These are phyloP conservation scores for Aotearoamyces nothofagi DNA, from an alignment of 2,329 filamentous ascomycete genomes.

Conservation along the genomic window DNA sequence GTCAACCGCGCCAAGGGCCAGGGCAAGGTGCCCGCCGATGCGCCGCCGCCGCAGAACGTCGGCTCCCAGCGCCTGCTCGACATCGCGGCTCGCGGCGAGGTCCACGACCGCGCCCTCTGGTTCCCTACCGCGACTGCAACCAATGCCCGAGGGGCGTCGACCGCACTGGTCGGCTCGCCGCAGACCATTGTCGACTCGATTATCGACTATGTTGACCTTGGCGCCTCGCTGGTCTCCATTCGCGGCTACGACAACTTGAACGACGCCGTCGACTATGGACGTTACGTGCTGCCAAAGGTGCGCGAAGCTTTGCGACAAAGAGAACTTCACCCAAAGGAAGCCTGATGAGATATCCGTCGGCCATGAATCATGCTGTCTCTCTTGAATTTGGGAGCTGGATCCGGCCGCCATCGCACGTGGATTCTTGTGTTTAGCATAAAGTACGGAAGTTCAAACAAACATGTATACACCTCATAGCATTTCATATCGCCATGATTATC, in stretches of 20 bases:
- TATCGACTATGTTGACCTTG: slow-evolving; percentile 40
- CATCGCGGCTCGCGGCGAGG: slow-evolving; percentile 37
- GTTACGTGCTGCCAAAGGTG: slow-evolving; percentile 36
- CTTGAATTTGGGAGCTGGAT: too few relatives aligned
- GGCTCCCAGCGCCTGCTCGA: slow-evolving; percentile 42
- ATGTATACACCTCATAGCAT: too few relatives aligned
- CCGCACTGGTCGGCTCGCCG: slow-evolving; percentile 38
- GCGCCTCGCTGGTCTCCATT: slow-evolving; percentile 41
- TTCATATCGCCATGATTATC: too few relatives aligned
- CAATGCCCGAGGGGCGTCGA: slow-evolving; percentile 41
- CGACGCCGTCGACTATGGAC: slow-evolving; percentile 42
- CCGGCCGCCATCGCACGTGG: too few relatives aligned
- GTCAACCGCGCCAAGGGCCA: slow-evolving; percentile 23
- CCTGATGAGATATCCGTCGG: too few relatives aligned
- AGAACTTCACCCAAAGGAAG: background rate
- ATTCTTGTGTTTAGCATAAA: too few relatives aligned
- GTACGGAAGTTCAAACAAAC: too few relatives aligned
- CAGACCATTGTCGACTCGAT: slow-evolving; percentile 37
- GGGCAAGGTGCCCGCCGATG: slow-evolving; percentile 13
- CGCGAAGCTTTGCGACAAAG: slow-evolving; percentile 20
- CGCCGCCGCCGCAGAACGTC: slow-evolving; percentile 40
- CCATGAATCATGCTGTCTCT: too few relatives aligned
- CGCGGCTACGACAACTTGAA: slow-evolving; percentile 46
- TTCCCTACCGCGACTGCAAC: slow-evolving; percentile 47
- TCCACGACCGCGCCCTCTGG: slow-evolving; percentile 47